Percentiles rank a stretch among this genome's conserved stretches.
Conservation (phyloP, 106 monocot species). For the Dendrobium officinale region DNA sequence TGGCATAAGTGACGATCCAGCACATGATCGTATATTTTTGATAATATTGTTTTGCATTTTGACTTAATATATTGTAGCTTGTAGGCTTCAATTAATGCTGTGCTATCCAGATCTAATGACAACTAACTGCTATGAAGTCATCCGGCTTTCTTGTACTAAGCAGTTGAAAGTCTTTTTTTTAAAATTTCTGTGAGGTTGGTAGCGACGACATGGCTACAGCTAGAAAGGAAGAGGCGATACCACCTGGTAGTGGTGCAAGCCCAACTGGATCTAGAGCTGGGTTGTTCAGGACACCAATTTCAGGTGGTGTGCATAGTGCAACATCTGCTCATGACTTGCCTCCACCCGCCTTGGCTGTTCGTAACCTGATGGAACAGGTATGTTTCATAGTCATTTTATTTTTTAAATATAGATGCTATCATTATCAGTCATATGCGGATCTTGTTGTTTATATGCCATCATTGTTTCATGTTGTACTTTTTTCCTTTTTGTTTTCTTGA, state of each 20-base stretch:
- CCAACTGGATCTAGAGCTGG: slow-evolving; percentile 72
- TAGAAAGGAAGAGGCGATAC: slow-evolving; percentile 9
- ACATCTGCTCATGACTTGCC: slow-evolving; percentile 90
- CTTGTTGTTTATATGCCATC: not conserved
- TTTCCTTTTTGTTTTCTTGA: slow-evolving; percentile 1
- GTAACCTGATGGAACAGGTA: slow-evolving; percentile 98
- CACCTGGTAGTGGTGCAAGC: slow-evolving; percentile 10
- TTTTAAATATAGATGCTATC: not conserved
- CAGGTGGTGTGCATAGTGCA: slow-evolving; percentile 96
- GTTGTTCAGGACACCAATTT: slow-evolving; percentile 86
- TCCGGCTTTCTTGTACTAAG: not conserved
- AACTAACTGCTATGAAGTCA: not conserved
- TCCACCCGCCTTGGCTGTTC: slow-evolving; percentile 88
- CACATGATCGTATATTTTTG: not conserved
- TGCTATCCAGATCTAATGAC: not conserved
- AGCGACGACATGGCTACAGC: slow-evolving; percentile 8
- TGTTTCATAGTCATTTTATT: not conserved
- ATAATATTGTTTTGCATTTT: not conserved
- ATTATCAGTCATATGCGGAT: not conserved
- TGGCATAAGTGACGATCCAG: not conserved
- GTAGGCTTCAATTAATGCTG: not conserved
- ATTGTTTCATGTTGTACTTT: not conserved
- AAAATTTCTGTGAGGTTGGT: slow-evolving; percentile 1
- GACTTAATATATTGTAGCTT: not conserved
- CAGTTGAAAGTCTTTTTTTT: not conserved